Evolutionary conservation across 257 asterid genomes (phyloP).

Genomic region (Penstemon barbatus): DNA sequence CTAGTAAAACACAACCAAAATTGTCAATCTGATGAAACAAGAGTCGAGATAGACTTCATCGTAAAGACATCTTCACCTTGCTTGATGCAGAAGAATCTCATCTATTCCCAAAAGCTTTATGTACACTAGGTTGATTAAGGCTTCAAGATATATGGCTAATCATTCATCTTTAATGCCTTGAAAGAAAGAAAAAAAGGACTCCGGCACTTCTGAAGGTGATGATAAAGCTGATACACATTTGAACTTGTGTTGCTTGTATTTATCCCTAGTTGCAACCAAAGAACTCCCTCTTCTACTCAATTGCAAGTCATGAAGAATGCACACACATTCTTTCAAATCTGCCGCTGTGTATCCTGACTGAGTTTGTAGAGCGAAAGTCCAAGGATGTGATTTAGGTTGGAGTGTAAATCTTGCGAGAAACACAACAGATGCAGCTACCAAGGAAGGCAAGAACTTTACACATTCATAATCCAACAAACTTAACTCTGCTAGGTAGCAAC

Average conservation of each 20-base stretch:
- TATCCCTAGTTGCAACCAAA: slow-evolving; percentile 66
- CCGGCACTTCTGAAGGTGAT: slow-evolving; percentile 54
- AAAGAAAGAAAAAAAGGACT: slow-evolving; percentile 34
- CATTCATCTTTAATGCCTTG: slow-evolving; percentile 21
- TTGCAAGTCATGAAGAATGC: slow-evolving; percentile 67
- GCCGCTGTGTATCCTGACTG: slow-evolving; percentile 69
- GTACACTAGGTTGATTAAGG: slow-evolving; percentile 23
- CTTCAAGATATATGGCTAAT: background rate
- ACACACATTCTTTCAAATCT: slow-evolving; percentile 69
- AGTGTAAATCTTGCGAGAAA: slow-evolving; percentile 76
- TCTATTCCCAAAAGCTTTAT: slow-evolving; percentile 1
- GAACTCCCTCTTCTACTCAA: slow-evolving; percentile 52
- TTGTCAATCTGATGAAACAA: background rate
- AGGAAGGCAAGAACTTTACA: slow-evolving; percentile 73
- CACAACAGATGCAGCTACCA: slow-evolving; percentile 75
- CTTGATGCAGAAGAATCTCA: background rate
- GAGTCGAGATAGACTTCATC: background rate
- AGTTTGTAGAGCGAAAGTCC: slow-evolving; percentile 44
- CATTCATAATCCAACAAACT: slow-evolving; percentile 75
- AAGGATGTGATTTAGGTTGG: slow-evolving; percentile 58
- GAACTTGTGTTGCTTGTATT: slow-evolving; percentile 81
- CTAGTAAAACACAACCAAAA: background rate
- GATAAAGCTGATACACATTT: slow-evolving; percentile 58
- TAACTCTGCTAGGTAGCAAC: slow-evolving; percentile 77
- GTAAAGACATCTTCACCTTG: background rate